These are phyloP conservation scores for Plectosphaerella plurivora DNA, from an alignment of 2,329 filamentous ascomycete species.

Conservation along the genomic window DNA sequence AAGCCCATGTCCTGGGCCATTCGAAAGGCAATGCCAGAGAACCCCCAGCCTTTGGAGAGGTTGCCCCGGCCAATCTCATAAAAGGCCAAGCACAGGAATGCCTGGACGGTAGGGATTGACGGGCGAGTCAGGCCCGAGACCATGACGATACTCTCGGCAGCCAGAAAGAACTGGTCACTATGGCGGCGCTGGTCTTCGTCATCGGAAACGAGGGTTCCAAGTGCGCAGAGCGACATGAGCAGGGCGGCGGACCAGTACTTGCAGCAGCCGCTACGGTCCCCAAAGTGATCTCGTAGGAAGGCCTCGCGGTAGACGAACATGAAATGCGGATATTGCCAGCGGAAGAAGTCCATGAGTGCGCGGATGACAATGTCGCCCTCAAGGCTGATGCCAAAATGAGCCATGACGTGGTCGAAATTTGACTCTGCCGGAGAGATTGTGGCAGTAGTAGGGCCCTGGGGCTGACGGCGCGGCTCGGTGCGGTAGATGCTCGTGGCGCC, in stretches of 20 bases:
- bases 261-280: conserved; percentile 7
- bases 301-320: conserved; percentile 25
- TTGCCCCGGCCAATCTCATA: conserved; percentile 21
- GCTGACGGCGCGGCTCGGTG: conserved; percentile 1
- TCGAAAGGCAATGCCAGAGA: conserved; percentile 23
- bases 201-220: conserved; percentile 14
- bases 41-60: conserved; percentile 20
- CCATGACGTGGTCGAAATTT: conserved; percentile 12
- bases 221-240: conserved; percentile 16
- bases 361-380: conserved; percentile 13
- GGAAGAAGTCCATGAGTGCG: conserved; percentile 18
- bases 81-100: conserved; percentile 20
- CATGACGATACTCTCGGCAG: conserved; percentile 20
- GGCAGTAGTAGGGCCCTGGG: neutral
- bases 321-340: conserved; percentile 24
- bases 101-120: conserved; percentile 17
- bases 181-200: conserved; percentile 8
- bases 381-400: conserved; percentile 18
- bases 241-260: conserved; percentile 22
- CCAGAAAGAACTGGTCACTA: conserved; percentile 14
- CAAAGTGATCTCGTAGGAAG: conserved; percentile 15
- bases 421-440: neutral
- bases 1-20: conserved; percentile 23
- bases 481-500: conserved; percentile 21
- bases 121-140: conserved; percentile 16